Evolutionary conservation across 2,329 filamentous ascomycete genomes (phyloP), one percentile per base, ranked within the genome.

Genomic region (Biscogniauxia marginata): DNA sequence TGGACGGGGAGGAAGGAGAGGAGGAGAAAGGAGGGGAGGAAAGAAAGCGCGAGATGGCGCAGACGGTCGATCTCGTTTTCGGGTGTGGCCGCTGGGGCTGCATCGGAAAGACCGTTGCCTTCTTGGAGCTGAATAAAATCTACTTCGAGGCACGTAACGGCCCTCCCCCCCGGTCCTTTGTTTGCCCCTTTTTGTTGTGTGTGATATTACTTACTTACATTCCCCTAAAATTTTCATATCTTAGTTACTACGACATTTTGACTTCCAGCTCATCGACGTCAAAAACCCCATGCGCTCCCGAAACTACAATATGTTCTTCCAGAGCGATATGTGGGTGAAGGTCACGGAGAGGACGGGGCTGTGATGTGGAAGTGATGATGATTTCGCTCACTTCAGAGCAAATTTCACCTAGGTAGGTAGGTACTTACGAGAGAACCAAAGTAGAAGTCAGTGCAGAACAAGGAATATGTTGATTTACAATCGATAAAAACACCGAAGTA

Each of bases 81-180:
- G 43, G 43, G 16, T 45, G 2, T 16, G 43, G 43, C n/a, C 43
- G 43, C n/a, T 45, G 43, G 43, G 43, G n/a, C n/a, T 45, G 43
- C 43, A 45, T 8, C 43, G 43, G 43, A 7, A 45, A 45, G 43
- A 20, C 65, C 19, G 71, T 78, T 25, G 75, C 75, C 4, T 63
- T 73, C 52, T 73, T 78, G 58, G 75, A 78, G 65, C 46, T 78
- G 55, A 72, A 75, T 54, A 79, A 79, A 58, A 59, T 70, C 3
- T 65, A 74, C 49, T 70, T 75, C 34, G 73, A 77, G 70, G 75
- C 77, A 63, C 64, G 71, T 30, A 11, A 30, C 8, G 25, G 25
- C 25, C 25, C 25, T 56, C 2, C 19, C 23, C 9, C 25, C n/a
- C n/a, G 1, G 13, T 19, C 19, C 13, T 20, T 16, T 18, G n/a